Conservation (phyloP, 225 moss, liverwort and hornwort species). For the Pseudisothecium myosuroides region DNA sequence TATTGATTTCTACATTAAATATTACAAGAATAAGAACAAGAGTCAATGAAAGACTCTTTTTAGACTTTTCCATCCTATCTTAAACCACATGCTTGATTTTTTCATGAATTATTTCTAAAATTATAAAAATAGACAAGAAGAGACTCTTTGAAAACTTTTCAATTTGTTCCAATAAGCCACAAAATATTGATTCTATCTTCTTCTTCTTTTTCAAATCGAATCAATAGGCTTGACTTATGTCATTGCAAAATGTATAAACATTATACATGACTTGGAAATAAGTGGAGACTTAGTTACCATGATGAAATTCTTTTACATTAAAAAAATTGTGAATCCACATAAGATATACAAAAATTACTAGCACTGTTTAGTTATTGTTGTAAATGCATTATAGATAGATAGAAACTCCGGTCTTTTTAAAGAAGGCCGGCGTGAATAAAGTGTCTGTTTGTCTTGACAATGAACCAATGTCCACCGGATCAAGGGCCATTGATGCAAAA, state of each 20-base stretch:
- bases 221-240: neutral
- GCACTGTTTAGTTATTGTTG: neutral
- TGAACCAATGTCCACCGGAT: too few species aligned
- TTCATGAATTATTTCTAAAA: neutral
- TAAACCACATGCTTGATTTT: neutral
- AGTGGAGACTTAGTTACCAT: too few species aligned
- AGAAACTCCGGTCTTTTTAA: too few species aligned
- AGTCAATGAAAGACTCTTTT: too few species aligned
- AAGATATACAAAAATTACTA: too few species aligned
- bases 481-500: too few species aligned
- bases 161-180: neutral
- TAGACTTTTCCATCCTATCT: neutral
- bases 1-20: neutral
- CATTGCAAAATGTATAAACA: neutral
- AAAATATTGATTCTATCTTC: neutral
- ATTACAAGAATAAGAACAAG: neutral
- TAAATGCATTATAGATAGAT: neutral
- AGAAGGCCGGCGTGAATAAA: too few species aligned
- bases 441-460: too few species aligned
- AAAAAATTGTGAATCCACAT: too few species aligned
- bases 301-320: too few species aligned
- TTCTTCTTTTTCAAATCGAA: neutral
- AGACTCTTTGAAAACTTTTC: neutral
- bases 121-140: neutral
- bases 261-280: too few species aligned